phyloP scores from a whole-genome alignment of 2,329 filamentous ascomycete species.

The Orbilia blumenaviensis region DNA sequence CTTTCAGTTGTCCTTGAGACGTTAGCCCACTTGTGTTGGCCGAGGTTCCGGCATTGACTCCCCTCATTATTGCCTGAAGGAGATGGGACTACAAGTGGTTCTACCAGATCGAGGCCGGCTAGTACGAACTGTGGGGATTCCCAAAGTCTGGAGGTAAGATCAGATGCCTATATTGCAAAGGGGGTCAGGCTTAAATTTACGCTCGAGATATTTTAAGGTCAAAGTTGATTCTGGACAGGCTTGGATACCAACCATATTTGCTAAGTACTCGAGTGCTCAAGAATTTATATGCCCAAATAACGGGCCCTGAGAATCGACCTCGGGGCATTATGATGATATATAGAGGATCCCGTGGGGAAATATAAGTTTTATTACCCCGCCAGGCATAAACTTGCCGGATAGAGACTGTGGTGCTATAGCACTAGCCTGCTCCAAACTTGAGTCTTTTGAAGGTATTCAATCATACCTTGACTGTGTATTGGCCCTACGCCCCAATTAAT shows the following conservation, averaged over 20 bases:
- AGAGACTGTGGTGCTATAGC: not conserved
- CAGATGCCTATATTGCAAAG: not conserved
- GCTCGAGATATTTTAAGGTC: not conserved
- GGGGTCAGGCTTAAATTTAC: not conserved
- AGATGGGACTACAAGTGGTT: not conserved
- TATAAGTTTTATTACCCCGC: not conserved
- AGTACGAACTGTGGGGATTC: not conserved
- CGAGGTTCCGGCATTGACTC: not conserved
- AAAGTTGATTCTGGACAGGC: not conserved
- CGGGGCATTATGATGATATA: not conserved
- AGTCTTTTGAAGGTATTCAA: not conserved
- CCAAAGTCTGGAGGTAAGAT: not conserved
- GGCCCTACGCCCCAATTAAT: not conserved
- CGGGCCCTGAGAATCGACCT: not conserved
- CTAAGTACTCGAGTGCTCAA: not conserved
- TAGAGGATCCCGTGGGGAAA: not conserved
- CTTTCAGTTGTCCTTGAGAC: not conserved
- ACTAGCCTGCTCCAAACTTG: too few species aligned
- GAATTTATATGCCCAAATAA: not conserved
- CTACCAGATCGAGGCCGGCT: not conserved
- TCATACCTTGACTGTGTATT: not conserved
- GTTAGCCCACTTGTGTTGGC: conserved; percentile 3
- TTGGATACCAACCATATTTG: not conserved
- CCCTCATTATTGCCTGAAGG: not conserved
- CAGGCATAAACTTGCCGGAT: not conserved